Conservation (phyloP, 805 yeast species). For the Ogataea nitratoaversa region DNA sequence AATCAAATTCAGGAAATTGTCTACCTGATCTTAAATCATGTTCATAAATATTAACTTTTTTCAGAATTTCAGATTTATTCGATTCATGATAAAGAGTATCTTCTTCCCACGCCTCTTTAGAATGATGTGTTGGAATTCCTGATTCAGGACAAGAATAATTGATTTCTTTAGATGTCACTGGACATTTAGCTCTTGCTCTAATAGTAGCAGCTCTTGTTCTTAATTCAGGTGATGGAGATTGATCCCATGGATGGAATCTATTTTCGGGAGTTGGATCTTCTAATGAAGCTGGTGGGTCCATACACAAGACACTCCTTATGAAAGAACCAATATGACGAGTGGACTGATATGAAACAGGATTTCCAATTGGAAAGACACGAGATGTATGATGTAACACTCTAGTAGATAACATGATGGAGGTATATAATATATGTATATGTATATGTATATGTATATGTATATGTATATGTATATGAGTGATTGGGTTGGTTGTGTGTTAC, state of each 20-base stretch:
- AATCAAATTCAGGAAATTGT: slow-evolving; percentile 91
- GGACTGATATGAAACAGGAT: too few species aligned
- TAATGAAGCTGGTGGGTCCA: slow-evolving; percentile 61
- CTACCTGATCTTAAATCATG: slow-evolving; percentile 94
- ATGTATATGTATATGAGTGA: too few species aligned
- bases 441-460: neutral
- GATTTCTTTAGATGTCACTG: slow-evolving; percentile 78
- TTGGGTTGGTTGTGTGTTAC: too few species aligned
- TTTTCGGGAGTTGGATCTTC: slow-evolving; percentile 68
- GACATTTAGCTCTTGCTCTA: slow-evolving; percentile 83
- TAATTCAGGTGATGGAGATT: slow-evolving; percentile 82
- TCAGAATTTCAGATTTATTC: slow-evolving; percentile 67
- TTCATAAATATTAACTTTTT: slow-evolving; percentile 86
- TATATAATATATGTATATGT: too few species aligned
- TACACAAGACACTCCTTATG: slow-evolving; percentile 33
- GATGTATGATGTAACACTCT: neutral
- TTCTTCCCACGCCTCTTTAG: slow-evolving; percentile 80
- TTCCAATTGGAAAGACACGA: too few species aligned
- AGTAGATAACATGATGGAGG: neutral
- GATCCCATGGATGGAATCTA: slow-evolving; percentile 86
- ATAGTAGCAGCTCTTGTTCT: slow-evolving; percentile 90
- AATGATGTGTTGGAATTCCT: slow-evolving; percentile 96
- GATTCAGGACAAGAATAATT: slow-evolving; percentile 86
- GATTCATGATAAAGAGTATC: slow-evolving; percentile 69
- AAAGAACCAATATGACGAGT: slow-evolving; percentile 29